Evolutionary conservation across 495 filamentous ascomycete species (phyloP), one percentile per base, ranked within the genome.

Genomic region (Hypoxylon intermedium): DNA sequence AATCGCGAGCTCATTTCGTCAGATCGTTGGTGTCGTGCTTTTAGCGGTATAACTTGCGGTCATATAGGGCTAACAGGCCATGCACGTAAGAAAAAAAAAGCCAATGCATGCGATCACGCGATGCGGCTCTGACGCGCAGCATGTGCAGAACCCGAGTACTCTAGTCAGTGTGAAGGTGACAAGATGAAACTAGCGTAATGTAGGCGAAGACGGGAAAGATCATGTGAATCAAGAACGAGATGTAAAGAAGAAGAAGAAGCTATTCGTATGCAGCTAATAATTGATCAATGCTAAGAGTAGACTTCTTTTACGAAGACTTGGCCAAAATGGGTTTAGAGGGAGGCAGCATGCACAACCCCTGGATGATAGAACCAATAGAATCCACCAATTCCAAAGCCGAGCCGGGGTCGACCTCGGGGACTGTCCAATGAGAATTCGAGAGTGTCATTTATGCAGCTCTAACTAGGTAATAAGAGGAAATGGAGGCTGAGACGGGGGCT

Each of bases 401-500:
- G 7, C 33, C 9, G 33, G 49, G 38, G 44, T 30, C 20, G 16
- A 38, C 5, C 43, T 64, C 54, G 61, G 15, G 16, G 23, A 36
- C 38, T 23, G 23, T 3, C 41, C 41, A 44, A 44, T 44, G 2
- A 44, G 11, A 44, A 1, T 6, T 2, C 4, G n/a, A 1, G 16
- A 13, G 15, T 11, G 28, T 3, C 15, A 18, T 15, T 16, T 34
- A 21, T 31, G 37, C 24, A 9, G 12, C 12, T 28, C 7, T 37
- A 15, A 19, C 31, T 49, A n/a, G n/a, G n/a, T n/a, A 37, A 51
- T 59, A 24, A 42, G 7, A 34, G 12, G 19, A 44, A 16, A 21
- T 44, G 5, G 62, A 64, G 60, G 60, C 60, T 64, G 60, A 64
- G 53, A 53, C 44, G 16, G 62, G 52, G 62, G 41, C 37, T 52